Evolutionary conservation across 345 rosid species (phyloP), one percentile per base, ranked within the genome.

Genomic region (Physaria fendleri): DNA sequence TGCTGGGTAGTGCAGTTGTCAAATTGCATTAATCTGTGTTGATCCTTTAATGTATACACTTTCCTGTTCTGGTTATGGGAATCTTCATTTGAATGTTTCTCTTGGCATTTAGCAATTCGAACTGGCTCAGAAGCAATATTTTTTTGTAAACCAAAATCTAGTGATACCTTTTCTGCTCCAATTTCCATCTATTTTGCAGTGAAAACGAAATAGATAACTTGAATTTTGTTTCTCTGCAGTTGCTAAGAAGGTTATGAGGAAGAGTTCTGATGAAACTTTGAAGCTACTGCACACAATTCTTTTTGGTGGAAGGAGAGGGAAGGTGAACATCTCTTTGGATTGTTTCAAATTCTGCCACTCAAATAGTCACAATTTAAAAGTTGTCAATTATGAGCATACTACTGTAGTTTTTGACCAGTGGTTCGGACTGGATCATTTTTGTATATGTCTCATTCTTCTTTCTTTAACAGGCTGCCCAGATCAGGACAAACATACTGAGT

Each of bases 231-330:
- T 52, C 20, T 52, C 20, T 60, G 33, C 76, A 91, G 98, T 88
- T 74, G 91, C 98, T 5, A 81, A 77, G 82, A 92, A 88, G 79
- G 62, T 92, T 64, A 65, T 86, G 27, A 76, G 90, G 77, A 78
- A 75, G 77, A 92, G 84, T 84, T 71, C 61, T 25, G 98, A 86
- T 49, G 95, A 88, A 60, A 81, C 82, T 55, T 75, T 88, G 73
- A 92, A 80, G 69, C 66, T 79, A 74, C 84, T 92, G 39, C 98
- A 88, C 49, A 52, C 79, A 23, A 74, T 92, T 72, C 81, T 88
- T 17, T 91, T 69, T 78, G 87, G 85, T 54, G 65, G 59, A 29
- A 81, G 92, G 75, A 85, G 95, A 74, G 96, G 88, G 44, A 91
- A 85, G 96, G 98, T 88, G 68, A 68, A 61, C 11, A 4, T 49